A percentile compares a stretch with the other conserved stretches of the same genome.
Conservation (phyloP, 2,329 filamentous ascomycete genomes). For the Penicillium psychrosexuale region DNA sequence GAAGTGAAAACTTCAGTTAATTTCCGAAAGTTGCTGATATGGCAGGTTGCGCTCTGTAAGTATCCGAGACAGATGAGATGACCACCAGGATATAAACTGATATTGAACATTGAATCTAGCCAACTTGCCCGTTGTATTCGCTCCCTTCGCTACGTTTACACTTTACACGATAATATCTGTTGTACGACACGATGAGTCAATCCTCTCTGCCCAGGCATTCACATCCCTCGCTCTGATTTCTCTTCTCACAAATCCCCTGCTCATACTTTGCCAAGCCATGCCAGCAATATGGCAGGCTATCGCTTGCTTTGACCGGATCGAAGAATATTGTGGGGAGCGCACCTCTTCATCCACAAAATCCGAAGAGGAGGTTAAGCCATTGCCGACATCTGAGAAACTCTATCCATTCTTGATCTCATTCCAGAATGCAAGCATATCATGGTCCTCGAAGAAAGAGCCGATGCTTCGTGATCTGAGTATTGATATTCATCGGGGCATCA, state of each 20-base stretch:
- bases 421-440: neutral
- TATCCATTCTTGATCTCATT: neutral
- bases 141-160: constrained; percentile 21
- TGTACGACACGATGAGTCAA: neutral
- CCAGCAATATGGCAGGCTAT: constrained; percentile 12
- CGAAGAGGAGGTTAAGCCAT: neutral
- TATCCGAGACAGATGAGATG: constrained; percentile 3
- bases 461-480: neutral
- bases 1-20: constrained; percentile 5
- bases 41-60: constrained; percentile 14
- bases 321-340: constrained; percentile 11
- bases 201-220: constrained; percentile 15
- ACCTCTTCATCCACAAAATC: neutral
- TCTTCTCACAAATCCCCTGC: constrained; percentile 19
- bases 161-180: constrained; percentile 12
- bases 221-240: constrained; percentile 24
- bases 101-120: constrained; percentile 15
- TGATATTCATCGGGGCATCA: neutral
- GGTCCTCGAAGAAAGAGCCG: neutral
- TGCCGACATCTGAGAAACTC: neutral
- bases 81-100: neutral
- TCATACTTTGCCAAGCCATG: constrained; percentile 18
- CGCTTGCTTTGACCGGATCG: constrained; percentile 18
- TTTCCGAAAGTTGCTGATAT: constrained; percentile 10
- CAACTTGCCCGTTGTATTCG: constrained; percentile 14